A percentile compares a stretch with the other conserved stretches of the same genome.
Conservation (phyloP, 805 yeast species). For the Metschnikowia noctiluminum region DNA sequence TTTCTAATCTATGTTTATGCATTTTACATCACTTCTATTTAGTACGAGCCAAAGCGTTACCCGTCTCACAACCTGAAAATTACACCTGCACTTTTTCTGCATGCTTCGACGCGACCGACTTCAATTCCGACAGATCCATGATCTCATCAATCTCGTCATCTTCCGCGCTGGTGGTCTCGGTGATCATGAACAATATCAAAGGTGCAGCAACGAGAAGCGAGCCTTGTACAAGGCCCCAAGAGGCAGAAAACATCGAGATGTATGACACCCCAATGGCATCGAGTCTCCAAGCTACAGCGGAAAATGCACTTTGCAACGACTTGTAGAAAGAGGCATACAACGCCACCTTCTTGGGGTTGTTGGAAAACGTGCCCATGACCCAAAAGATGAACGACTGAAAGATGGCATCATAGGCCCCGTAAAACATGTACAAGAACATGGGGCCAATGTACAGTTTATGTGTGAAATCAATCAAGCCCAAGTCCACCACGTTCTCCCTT, state of each 20-base stretch:
- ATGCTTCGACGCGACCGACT: conserved; percentile 18
- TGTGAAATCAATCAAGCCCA: conserved; percentile 43
- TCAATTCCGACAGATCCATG: conserved; percentile 24
- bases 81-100: conserved; percentile 4
- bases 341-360: conserved; percentile 53
- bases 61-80: too few relatives aligned
- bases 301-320: conserved; percentile 62
- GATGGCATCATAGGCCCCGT: conserved; percentile 57
- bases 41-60: too few relatives aligned
- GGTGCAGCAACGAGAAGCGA: conserved; percentile 50
- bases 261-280: conserved; percentile 42
- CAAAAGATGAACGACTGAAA: conserved; percentile 59
- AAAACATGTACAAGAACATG: conserved; percentile 59
- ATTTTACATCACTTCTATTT: too few relatives aligned
- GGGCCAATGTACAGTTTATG: conserved; percentile 52
- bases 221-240: conserved; percentile 51
- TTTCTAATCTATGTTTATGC: too few relatives aligned
- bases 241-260: conserved; percentile 42
- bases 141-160: conserved; percentile 28
- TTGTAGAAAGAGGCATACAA: conserved; percentile 61
- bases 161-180: conserved; percentile 40
- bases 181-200: conserved; percentile 39
- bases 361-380: conserved; percentile 57
- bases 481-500: conserved; percentile 30
- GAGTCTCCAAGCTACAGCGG: conserved; percentile 58